These are phyloP conservation scores for Fusarium lateritium DNA, from an alignment of 2,329 filamentous ascomycete species.

Conservation along the genomic window DNA sequence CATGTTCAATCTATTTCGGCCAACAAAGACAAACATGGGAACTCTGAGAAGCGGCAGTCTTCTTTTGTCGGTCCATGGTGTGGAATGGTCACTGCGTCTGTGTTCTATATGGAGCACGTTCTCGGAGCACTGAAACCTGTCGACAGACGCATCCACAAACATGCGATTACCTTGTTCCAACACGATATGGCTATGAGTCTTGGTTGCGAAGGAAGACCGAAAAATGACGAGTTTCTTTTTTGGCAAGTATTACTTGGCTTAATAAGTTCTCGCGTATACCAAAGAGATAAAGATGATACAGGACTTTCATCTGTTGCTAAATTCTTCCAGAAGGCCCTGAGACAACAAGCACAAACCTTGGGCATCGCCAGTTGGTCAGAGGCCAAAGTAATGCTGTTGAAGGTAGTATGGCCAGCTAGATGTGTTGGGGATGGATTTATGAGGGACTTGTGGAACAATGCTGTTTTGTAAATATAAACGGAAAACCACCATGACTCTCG, in stretches of 20 bases:
- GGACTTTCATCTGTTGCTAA: not conserved
- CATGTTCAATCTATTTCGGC: conserved; percentile 1
- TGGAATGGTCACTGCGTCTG: not conserved
- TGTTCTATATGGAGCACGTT: conserved; percentile 1
- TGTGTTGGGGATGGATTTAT: not conserved
- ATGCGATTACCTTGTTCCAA: not conserved
- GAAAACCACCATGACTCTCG: too few species aligned
- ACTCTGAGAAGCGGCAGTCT: rapidly evolving
- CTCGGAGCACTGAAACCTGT: not conserved
- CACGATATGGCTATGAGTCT: conserved; percentile 4
- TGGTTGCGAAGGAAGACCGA: rapidly evolving
- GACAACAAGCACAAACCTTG: not conserved
- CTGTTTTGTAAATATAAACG: too few species aligned
- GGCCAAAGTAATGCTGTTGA: not conserved
- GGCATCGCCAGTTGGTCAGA: conserved; percentile 4
- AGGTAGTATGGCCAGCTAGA: conserved; percentile 5
- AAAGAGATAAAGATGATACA: rapidly evolving
- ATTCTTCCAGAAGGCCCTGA: conserved; percentile 8
- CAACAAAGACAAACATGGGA: rapidly evolving
- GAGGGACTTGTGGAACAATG: conserved; percentile 16
- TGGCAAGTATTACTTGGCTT: conserved; percentile 8
- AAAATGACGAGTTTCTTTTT: not conserved
- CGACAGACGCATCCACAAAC: not conserved
- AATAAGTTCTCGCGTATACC: not conserved
- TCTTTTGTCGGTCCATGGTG: conserved; percentile 1